Base-by-base conservation (phyloP, 2,329 filamentous ascomycete species). In the Rhinocladiella mackenziei region DNA sequence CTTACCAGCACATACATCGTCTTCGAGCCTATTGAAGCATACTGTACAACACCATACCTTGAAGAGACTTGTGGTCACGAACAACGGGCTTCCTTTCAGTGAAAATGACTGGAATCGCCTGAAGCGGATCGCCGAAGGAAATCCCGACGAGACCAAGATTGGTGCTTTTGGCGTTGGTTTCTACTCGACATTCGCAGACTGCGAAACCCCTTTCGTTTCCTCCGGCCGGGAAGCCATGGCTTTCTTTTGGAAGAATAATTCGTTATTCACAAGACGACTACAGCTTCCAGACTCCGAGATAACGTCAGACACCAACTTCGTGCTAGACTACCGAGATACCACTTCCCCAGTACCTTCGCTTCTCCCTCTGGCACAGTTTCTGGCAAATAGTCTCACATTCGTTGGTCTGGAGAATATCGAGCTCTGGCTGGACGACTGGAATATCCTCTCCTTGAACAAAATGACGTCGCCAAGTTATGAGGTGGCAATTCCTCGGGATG, bases 191-290 rank as follows among this genome's bases (percentile, higher is more conserved):
- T 98, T 98, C 64, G 87, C 92, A 50, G 92, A 98, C 63, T 98
- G 91, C 63, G 94, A 98, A 66, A 89, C 96, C 57, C 92, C 92
- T 0, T 97, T 98, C 61, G 86, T 98, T 54, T 92, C 88, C 55
- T 97, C 91, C 1, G 92, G 92, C 1, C 79, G 77, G 51, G 83
- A 94, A 66, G 89, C 89, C 26, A 96, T 98, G 87, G 91, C 91
- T 0, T 98, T 98, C 62, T 98, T 96, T 70, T 98, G 92, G 94
- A 97, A 96, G 65, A 89, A 86, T n/a, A 97, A 97, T 64, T 87
- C 88, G 4, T 76, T 98, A 1, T 97, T 95, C 63, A 98, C 94
- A 17, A 84, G 89, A 58, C 86, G 88, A 56, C 75, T 92, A 15
- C 81, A 82, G 55, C 69, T 96, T 5, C 81, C 84, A 1, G 73